Base-by-base conservation (phyloP, 805 yeast species). In the Saturnispora halmiae region DNA sequence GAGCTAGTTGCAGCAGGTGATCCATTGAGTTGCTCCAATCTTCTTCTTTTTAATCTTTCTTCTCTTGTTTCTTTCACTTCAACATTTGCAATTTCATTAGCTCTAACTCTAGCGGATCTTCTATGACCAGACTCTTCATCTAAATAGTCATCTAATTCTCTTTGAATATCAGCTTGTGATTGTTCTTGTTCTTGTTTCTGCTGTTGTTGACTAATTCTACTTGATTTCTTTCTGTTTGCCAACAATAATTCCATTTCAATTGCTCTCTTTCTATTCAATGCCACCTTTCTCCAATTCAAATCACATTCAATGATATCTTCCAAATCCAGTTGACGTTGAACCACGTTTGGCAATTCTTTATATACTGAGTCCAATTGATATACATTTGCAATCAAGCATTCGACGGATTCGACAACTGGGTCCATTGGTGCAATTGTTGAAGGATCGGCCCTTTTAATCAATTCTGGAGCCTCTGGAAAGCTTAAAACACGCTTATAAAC, bases 171-270 rank as follows among this genome's bases (percentile, higher is more conserved):
- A 36, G 67, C 73, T 42, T 71, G 46, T 81, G 85, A 46, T 77
- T 82, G 34, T 55, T 63, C 41, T 56, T 65, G 38, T 62, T 69
- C 45, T 60, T 62, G 46, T 73, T 77, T 51, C 74, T 77, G n/a
- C n/a, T n/a, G n/a, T n/a, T n/a, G n/a, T 15, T 81, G 82, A 49
- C 79, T 83, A 33, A 83, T 58, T 58, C 92, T 69, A 2, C 86
- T 75, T 0, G 90, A 82, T 48, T 85, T 68, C 51, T 83, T 82
- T 51, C 92, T 69, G 42, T 82, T 73, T 4, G 77, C 77, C 52
- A 83, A 59, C 41, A 83, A 56, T 18, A 70, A 72, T 36, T 73
- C 74, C 69, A 82, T 67, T 47, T 81, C 78, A 34, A 73, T 69
- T 42, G 79, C 84, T 54, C 75, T 78, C 49, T 69, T 73, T 50